Conservation (phyloP, 169 alveolate genomes). For the Plasmodium vinckei region DNA sequence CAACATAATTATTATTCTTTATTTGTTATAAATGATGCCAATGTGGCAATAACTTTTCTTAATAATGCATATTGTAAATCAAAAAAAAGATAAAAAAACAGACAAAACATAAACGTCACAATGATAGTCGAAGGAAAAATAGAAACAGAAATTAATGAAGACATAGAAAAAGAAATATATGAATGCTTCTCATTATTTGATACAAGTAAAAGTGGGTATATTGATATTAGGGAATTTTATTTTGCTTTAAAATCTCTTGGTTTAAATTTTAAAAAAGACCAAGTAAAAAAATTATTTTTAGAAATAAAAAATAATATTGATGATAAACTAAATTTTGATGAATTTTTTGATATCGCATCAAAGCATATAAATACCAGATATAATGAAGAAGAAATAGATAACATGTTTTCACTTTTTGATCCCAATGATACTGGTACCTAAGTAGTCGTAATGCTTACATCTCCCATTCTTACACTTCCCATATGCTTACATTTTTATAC, state of each 20-base stretch:
- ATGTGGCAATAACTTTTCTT: neutral
- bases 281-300: slow-evolving; percentile 53
- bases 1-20: no score
- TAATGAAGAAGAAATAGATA: slow-evolving; percentile 61
- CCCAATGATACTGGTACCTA: slow-evolving; percentile 66
- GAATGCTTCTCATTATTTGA: slow-evolving; percentile 74
- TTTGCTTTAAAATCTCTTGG: slow-evolving; percentile 72
- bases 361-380: slow-evolving; percentile 66
- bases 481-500: no score
- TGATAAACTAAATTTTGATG: slow-evolving; percentile 68
- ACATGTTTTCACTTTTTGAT: slow-evolving; percentile 56
- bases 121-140: slow-evolving; percentile 27
- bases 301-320: slow-evolving; percentile 47
- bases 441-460: no score
- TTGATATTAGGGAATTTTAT: slow-evolving; percentile 73
- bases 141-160: slow-evolving; percentile 42
- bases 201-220: slow-evolving; percentile 73
- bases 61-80: neutral
- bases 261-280: slow-evolving; percentile 70
- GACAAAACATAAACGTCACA: neutral
- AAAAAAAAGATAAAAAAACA: neutral
- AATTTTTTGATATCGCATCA: slow-evolving; percentile 67
- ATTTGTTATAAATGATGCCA: no score
- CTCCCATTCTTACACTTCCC: no score
- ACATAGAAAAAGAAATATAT: slow-evolving; percentile 56